Evolutionary conservation across 306 rosid genomes (phyloP), one percentile per base, ranked within the genome.

Genomic region (Malus domestica): DNA sequence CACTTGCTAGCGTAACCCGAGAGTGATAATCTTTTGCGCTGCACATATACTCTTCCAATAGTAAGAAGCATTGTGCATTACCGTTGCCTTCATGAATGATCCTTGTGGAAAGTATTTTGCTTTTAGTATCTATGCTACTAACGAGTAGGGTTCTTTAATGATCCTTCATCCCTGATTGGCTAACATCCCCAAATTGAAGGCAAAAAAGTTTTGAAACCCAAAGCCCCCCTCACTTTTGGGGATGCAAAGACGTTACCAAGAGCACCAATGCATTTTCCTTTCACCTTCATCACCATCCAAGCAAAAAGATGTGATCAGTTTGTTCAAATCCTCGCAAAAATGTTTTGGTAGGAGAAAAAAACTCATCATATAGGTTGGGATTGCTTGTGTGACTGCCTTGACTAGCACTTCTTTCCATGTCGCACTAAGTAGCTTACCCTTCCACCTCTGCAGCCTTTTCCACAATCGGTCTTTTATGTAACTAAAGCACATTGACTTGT

Each of bases 211-310:
- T 2, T 6, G 8, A 18, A 18, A 1, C 5, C 59, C n/a, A 4
- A 18, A 0, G 1, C 23, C 0, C 0, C 23, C 59, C 23, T 54
- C 10, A 15, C 5, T 3, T 18, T 54, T 54, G 0, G 9, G 59
- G 8, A 5, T 2, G 1, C 59, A 54, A 19, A 54, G 8, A 18
- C n/a, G 0, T 15, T 18, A 8, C 57, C 57, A 51, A 5, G 5
- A 4, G 5, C 6, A 2, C n/a, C 57, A 51, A 15, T 51, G 57
- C 4, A 51, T 51, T 15, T 51, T 51, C 6, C 6, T 51, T 51
- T 51, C 40, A 35, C 16, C 6, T 4, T 4, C 20, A 51, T 51
- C 19, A 49, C n/a, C 18, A 4, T 4, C 2, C n/a, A 20, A 51
- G 4, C 1, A 51, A 5, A 13, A 51, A 3, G 4, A 2, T 3